Evolutionary conservation across 1,284 basidiomycete species (phyloP).

Genomic region (Cryptococcus maquisensis): DNA sequence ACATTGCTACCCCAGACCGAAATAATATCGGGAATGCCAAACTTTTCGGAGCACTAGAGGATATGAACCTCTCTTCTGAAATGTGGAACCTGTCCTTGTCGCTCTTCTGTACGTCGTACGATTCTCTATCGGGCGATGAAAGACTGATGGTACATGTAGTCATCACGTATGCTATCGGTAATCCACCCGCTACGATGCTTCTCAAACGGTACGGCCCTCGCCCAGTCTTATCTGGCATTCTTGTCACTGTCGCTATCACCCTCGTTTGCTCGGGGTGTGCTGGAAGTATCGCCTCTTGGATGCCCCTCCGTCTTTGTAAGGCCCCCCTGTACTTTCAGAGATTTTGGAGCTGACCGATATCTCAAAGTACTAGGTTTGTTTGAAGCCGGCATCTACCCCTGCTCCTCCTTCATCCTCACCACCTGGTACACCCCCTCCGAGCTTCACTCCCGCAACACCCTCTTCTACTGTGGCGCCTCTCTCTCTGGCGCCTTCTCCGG

Average conservation of each 20-base stretch:
- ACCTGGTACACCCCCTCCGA: constrained; percentile 26
- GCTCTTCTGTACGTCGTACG: constrained; percentile 23
- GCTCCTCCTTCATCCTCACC: constrained; percentile 21
- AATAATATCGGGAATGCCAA: neutral
- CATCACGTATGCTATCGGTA: constrained; percentile 22
- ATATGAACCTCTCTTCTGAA: neutral
- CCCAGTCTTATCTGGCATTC: constrained; percentile 12
- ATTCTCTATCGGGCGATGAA: too few relatives aligned
- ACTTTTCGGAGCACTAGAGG: neutral
- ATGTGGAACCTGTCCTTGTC: constrained; percentile 27
- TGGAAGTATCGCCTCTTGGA: constrained; percentile 22
- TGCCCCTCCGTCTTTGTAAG: constrained; percentile 20
- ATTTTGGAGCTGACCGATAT: neutral
- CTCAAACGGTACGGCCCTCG: constrained; percentile 23
- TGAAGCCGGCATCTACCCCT: constrained; percentile 24
- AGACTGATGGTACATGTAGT: constrained; percentile 3
- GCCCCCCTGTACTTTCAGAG: neutral
- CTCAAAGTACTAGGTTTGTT: constrained; percentile 19
- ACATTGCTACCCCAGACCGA: neutral
- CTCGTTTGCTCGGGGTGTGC: constrained; percentile 21
- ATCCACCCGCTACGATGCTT: constrained; percentile 17
- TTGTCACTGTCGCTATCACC: constrained; percentile 10
- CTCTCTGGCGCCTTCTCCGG: constrained; percentile 29
- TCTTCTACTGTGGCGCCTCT: constrained; percentile 23
- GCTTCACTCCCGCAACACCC: constrained; percentile 15